Base-by-base conservation (phyloP, 2,329 filamentous ascomycete genomes). In the Amauroascus niger region DNA sequence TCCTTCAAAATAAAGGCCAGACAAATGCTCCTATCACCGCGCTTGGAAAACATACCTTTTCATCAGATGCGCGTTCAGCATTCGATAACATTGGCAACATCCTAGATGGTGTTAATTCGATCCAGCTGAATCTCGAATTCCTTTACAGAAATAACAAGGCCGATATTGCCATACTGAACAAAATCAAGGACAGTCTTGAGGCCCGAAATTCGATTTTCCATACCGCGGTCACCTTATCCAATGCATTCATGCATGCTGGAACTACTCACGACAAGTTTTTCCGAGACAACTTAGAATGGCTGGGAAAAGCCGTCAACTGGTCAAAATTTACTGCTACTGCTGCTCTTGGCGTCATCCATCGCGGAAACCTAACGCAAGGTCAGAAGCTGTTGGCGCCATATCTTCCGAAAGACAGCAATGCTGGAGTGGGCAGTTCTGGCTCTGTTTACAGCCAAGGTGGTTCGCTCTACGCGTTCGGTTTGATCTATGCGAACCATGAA, bases 201-300 rank as follows among this genome's bases (percentile, higher is more conserved):
- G 89, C 90, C 33, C 82, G 94, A 51, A 97, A 95, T 73, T 97
- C 91, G 30, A 98, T 98, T 62, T 97, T 97, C 79, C 93, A 98
- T 71, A 95, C 89, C 1, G 89, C 90, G 3, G 88, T 98, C 53
- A 97, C 93, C 0, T 93, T 98, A 65, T 93, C 91, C 65, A 97
- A 97, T 64, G 93, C 90, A 9, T 97, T 98, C 69, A 98, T 98
- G 93, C 95, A 98, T 68, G 90, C 95, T 52, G 94, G 93, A 55
- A 98, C 93, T 0, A 96, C 91, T 0, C 93, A 95, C 63, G 93
- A 98, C 73, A 94, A 91, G 65, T 98, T 98, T 74, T 97, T 98
- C 81, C 82, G 94, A 6, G 89, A 97, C 65, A 98, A 98, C 67
- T 74, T 98, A 22, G 93, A 98, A 61, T 98, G 93, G 93, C 75